Conservation (phyloP, 345 rosid genomes). For the Camelina sativa region DNA sequence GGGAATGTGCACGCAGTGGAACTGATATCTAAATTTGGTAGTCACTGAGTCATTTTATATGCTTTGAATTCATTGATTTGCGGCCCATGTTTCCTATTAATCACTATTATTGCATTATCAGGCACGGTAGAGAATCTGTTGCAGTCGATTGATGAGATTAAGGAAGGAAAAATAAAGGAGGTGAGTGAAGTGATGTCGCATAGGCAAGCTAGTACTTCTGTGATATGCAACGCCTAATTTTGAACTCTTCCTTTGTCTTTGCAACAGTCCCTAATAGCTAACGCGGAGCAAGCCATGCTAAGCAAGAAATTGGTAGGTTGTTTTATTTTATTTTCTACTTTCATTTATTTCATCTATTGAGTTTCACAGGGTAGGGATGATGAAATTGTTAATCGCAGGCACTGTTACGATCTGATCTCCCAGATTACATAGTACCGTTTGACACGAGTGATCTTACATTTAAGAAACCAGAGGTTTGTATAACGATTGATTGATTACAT, state of each 20-base stretch:
- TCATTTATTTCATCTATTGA: constrained; percentile 6
- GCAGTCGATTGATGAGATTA: constrained; percentile 70
- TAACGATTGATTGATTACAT: constrained; percentile 17
- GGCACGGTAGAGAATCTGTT: constrained; percentile 80
- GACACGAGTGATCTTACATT: constrained; percentile 63
- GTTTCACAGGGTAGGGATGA: constrained; percentile 12
- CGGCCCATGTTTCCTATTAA: background rate
- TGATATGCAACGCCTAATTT: constrained; percentile 27
- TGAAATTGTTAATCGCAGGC: constrained; percentile 57
- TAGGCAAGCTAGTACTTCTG: constrained; percentile 15
- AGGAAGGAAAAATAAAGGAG: constrained; percentile 66
- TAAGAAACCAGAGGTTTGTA: constrained; percentile 83
- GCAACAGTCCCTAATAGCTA: constrained; percentile 57
- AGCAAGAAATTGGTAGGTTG: constrained; percentile 80
- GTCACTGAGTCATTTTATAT: constrained; percentile 25
- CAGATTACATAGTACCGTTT: constrained; percentile 89
- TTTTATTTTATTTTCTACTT: background rate
- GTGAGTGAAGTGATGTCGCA: constrained; percentile 42
- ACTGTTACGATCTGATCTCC: constrained; percentile 81
- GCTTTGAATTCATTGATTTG: constrained; percentile 15
- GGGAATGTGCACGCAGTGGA: constrained; percentile 80
- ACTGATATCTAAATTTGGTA: constrained; percentile 80
- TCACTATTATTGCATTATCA: constrained; percentile 37
- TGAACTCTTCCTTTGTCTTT: constrained; percentile 7
- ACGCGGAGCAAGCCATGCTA: constrained; percentile 70